Base-by-base conservation (phyloP, 768 basidiomycete species). In the Neoboletus brunneissimus region DNA sequence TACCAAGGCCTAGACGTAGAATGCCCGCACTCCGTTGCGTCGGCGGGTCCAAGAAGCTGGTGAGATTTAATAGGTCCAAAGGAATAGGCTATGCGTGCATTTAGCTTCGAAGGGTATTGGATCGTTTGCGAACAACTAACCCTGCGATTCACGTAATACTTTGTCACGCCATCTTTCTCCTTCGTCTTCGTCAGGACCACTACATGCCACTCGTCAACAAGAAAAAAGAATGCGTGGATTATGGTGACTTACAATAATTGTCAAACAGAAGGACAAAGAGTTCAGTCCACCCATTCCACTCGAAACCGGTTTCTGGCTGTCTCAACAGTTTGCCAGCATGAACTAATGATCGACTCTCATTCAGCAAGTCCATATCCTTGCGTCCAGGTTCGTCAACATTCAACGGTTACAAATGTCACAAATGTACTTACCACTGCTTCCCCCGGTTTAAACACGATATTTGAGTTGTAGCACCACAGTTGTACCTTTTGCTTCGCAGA, bases 201-300 rank as follows among this genome's bases (percentile, higher is more conserved):
- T 94, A 65, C 7, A 62, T 23, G 47, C 15, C 18, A 23, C 32
- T 18, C 22, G 29, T 69, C 37, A 75, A 43, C 20, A 43, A 23
- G n/a, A 46, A n/a, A 29, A 13, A 11, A 16, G 12, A 22, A 16
- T 0, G 16, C 8, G 23, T 0, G 27, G 25, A 27, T 32, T 11
- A 37, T n/a, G 16, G 15, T 27, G 15, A 74, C 91, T 72, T 56
- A 93, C 94, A 72, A 64, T 98, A 99, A 65, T 98, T 94, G 72
- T 99, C 97, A 64, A 99, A 97, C 3, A 99, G 76, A 51, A 98
- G 78, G 9, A 96, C 88, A 59, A 87, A 89, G 8, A 96, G 79
- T 71, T 98, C 94, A 43, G 84, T 86, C 91, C 93, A 96, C 41
- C 88, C 90, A 59, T 82, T 91, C 86, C 87, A 90, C 69, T 89